Conservation (phyloP, 1,284 basidiomycete species). For the Golubevia sp. region DNA sequence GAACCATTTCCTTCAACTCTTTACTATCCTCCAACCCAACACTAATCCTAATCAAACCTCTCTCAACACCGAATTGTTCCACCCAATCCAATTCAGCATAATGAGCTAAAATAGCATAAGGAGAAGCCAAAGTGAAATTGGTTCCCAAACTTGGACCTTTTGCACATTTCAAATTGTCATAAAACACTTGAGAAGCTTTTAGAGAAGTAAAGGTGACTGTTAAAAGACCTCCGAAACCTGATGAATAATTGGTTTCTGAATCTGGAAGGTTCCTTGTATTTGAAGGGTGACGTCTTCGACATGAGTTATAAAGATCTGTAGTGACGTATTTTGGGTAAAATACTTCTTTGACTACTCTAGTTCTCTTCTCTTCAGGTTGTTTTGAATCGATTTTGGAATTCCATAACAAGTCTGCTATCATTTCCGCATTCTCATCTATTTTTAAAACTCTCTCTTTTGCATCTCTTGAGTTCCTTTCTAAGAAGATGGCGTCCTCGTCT, state of each 20-base stretch:
- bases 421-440: conserved; percentile 83
- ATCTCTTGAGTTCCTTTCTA: conserved; percentile 97
- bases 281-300: conserved; percentile 65
- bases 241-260: conserved; percentile 1
- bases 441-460: conserved; percentile 76
- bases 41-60: conserved; percentile 81
- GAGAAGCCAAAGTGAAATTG: conserved; percentile 91
- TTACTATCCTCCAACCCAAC: conserved; percentile 84
- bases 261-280: neutral
- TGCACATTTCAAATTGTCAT: conserved; percentile 78
- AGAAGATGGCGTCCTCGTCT: conserved; percentile 89
- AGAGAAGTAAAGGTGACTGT: conserved; percentile 80
- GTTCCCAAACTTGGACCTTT: conserved; percentile 95
- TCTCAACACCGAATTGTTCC: conserved; percentile 80
- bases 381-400: conserved; percentile 13
- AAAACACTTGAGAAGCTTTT: conserved; percentile 79
- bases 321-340: conserved; percentile 89
- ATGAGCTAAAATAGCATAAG: conserved; percentile 92
- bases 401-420: conserved; percentile 78
- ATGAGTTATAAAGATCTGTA: conserved; percentile 73
- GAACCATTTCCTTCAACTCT: conserved; percentile 71
- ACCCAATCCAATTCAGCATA: conserved; percentile 93
- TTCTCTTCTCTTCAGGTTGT: conserved; percentile 10
- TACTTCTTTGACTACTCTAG: conserved; percentile 75
- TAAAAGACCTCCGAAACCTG: conserved; percentile 88